These are phyloP conservation scores for Colletotrichum sp. DNA, from an alignment of 2,329 filamentous ascomycete genomes.

Conservation along the genomic window DNA sequence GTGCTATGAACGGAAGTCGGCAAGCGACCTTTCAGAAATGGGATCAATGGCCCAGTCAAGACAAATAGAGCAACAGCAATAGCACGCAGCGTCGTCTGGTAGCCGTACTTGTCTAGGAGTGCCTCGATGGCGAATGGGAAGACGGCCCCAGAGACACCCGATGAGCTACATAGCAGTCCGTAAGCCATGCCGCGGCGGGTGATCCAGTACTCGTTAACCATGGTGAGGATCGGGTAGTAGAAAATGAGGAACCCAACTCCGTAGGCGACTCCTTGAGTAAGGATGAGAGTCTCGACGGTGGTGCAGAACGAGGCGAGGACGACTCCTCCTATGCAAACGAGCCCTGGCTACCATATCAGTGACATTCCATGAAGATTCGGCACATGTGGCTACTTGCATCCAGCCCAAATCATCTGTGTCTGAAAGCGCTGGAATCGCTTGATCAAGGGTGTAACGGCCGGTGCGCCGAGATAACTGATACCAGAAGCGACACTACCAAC, in stretches of 20 bases:
- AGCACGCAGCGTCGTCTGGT: conserved; percentile 43
- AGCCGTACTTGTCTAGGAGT: conserved; percentile 45
- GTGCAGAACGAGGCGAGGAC: conserved; percentile 37
- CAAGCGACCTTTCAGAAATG: conserved; percentile 44
- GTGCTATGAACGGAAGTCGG: conserved; percentile 38
- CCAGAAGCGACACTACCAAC: conserved; percentile 33
- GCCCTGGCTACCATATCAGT: conserved; percentile 27
- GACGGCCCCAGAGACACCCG: conserved; percentile 52
- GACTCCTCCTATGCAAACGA: conserved; percentile 42
- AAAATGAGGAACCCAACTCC: conserved; percentile 42
- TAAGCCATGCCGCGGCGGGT: conserved; percentile 49
- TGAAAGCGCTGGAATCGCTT: conserved; percentile 37
- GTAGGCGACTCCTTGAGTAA: conserved; percentile 41
- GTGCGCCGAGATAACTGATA: conserved; percentile 37
- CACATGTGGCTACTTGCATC: neutral
- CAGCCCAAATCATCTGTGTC: conserved; percentile 39
- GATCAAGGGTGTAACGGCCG: conserved; percentile 34
- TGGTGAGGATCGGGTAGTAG: conserved; percentile 41
- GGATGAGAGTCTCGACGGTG: conserved; percentile 36
- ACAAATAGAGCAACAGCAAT: conserved; percentile 43
- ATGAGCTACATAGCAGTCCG: conserved; percentile 53
- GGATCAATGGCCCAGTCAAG: conserved; percentile 42
- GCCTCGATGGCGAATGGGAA: conserved; percentile 48
- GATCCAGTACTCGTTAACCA: conserved; percentile 52
- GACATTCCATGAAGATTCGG: neutral